Conservation (phyloP, 2,329 filamentous ascomycete genomes). For the Aureobasidium pullulans region DNA sequence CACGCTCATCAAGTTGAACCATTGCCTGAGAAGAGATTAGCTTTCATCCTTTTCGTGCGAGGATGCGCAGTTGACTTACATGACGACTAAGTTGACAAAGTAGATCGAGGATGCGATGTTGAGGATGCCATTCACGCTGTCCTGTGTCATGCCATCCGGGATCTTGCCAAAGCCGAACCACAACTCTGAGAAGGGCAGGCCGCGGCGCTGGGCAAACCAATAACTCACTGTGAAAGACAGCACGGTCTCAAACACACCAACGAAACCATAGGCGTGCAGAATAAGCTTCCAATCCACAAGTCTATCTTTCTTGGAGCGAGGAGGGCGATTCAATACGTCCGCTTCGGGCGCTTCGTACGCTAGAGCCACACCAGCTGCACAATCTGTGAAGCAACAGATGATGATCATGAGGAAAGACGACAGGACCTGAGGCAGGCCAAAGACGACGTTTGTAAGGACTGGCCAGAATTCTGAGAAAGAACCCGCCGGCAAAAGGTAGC, state of each 20-base stretch:
- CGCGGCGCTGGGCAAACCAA: slow-evolving; percentile 40
- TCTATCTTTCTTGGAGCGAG: slow-evolving; percentile 60
- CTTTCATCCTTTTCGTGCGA: background rate
- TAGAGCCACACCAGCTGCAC: slow-evolving; percentile 62
- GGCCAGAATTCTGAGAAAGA: slow-evolving; percentile 72
- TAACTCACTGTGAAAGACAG: slow-evolving; percentile 39
- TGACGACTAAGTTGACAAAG: slow-evolving; percentile 72
- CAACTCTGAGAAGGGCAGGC: slow-evolving; percentile 57
- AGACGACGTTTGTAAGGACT: slow-evolving; percentile 63
- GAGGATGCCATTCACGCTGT: slow-evolving; percentile 48
- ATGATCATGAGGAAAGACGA: slow-evolving; percentile 63
- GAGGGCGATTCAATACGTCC: slow-evolving; percentile 62
- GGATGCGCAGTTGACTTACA: slow-evolving; percentile 40
- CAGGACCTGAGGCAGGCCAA: slow-evolving; percentile 66
- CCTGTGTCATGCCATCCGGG: slow-evolving; percentile 40
- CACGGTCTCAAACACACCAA: slow-evolving; percentile 49
- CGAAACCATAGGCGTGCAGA: slow-evolving; percentile 63
- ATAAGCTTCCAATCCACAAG: slow-evolving; percentile 69
- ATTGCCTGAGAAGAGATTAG: slow-evolving; percentile 44
- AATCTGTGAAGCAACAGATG: slow-evolving; percentile 65
- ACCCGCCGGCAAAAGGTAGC: slow-evolving; percentile 65
- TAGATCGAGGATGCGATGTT: slow-evolving; percentile 67
- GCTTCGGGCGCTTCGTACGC: slow-evolving; percentile 72
- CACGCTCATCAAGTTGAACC: slow-evolving; percentile 66
- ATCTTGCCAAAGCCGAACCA: slow-evolving; percentile 62